A percentile compares a stretch with the other conserved stretches of the same genome.
Conservation (phyloP, 2,329 filamentous ascomycete genomes). For the Trichoderma aggressivum region DNA sequence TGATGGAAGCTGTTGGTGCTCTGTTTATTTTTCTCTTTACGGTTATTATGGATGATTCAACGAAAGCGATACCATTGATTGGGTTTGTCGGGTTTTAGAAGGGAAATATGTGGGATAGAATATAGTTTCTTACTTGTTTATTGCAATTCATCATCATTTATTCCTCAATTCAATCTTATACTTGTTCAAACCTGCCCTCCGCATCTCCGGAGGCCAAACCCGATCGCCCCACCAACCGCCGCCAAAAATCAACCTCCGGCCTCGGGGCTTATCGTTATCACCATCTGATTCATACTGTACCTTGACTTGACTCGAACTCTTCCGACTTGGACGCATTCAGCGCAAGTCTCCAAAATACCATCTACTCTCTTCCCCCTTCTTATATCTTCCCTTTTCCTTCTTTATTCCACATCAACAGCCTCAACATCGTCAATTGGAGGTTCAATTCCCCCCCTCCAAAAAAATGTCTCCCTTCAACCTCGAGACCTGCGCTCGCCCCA, state of each 20-base stretch:
- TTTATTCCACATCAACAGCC: neutral
- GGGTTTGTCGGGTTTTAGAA: neutral
- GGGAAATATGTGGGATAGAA: neutral
- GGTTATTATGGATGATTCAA: neutral
- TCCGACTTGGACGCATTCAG: neutral
- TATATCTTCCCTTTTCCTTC: neutral
- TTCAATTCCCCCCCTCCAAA: neutral
- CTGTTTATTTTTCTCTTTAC: neutral
- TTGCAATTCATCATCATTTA: neutral
- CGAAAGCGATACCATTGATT: neutral
- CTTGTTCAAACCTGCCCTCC: neutral
- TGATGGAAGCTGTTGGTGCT: neutral
- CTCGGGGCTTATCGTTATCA: conserved; percentile 16
- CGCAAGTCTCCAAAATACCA: neutral
- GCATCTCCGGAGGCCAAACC: neutral
- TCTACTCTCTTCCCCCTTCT: neutral
- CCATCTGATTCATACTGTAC: neutral
- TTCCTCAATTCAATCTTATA: neutral
- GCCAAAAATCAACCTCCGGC: conserved; percentile 12
- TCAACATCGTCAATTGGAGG: neutral
- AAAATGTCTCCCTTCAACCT: conserved; percentile 66
- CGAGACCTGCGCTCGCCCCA: conserved; percentile 69
- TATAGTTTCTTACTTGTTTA: neutral
- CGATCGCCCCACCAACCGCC: conserved; percentile 10
- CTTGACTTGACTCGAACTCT: neutral